Evolutionary conservation across 768 basidiomycete species (phyloP), one percentile per base, ranked within the genome.

Genomic region (Coprinopsis marcescibilis): DNA sequence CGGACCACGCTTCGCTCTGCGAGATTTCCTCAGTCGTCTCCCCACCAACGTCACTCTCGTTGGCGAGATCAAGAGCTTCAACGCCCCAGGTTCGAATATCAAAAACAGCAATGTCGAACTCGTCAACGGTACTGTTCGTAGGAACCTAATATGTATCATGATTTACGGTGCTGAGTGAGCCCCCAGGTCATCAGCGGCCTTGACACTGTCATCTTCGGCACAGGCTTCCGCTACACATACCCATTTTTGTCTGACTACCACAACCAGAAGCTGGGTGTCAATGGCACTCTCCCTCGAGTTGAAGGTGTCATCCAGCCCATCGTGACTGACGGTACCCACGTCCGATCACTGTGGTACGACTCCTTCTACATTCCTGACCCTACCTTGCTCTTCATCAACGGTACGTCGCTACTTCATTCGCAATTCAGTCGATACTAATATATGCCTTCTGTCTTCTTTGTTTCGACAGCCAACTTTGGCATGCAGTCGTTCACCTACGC

Each of bases 361-460:
- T 49, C 65, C 0, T 66, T 71, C 49, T 73, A 70, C 50, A 71
- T 75, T 38, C 65, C 69, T 8, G 71, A 75, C 37, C 71, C 72
- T 1, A 70, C 72, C 2, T 55, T 75, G 3, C 62, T 63, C 1
- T 72, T 73, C 42, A 56, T 67, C 23, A 64, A 65, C 38, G 57
- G 68, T 67, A 44, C 27, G 63, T 53, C n/a, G 5, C 34, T 17
- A 13, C 32, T 27, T 19, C 20, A 29, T 24, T 48, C 6, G 19
- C 6, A 25, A 29, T 15, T 26, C 41, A 33, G n/a, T n/a, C n/a
- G n/a, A n/a, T n/a, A n/a, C n/a, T n/a, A n/a, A n/a, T n/a, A n/a
- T n/a, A n/a, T n/a, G n/a, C 33, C 26, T 20, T 35, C 15, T 19
- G 30, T 45, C 11, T 27, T 39, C 15, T 3, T 21, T 45, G 7